Evolutionary conservation across 2,329 filamentous ascomycete genomes (phyloP), one percentile per base, ranked within the genome.

Genomic region (Trichoderma citrinoviride): DNA sequence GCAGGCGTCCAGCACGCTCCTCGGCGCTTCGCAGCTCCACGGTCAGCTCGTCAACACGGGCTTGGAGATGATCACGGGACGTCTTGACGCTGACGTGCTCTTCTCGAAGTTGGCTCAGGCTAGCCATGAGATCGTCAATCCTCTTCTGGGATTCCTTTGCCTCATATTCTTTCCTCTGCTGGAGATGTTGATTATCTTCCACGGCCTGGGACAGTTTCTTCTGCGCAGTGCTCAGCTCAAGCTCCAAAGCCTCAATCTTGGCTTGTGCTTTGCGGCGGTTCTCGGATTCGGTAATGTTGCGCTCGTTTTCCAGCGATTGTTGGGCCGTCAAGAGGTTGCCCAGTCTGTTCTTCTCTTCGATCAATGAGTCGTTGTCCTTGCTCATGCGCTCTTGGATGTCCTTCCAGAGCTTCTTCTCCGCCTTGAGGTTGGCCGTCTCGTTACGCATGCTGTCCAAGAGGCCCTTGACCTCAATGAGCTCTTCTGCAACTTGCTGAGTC

Each of bases 341-440:
- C 5, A 98, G 84, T 33, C 93, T 86, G 52, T 88, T 87, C 69
- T 93, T 91, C 75, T 99, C 95, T 66, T 96, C 91, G 47, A 90
- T 84, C 14, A 98, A 81, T 21, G 81, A 87, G 73, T 97, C 92
- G 68, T 95, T 97, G 73, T 98, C 93, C 71, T 95, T 92, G 67
- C 87, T 90, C 49, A 98, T 82, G 60, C 96, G 88, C 68, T 91
- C 89, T 74, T 98, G 93, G 40, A 97, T 96, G 64, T 90, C 92
- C 79, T 95, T 96, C 90, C 91, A 97, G 10, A 99, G 83, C 43
- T 92, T 90, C 79, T 97, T 97, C 77, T 98, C 94, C 0, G 94
- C 93, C 76, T 96, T 97, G 40, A 97, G 85, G 73, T 98, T 97
- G 17, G 93, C 89, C 61, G 89, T 92, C 75, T 99, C 95, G 69